Evolutionary conservation across 208 protist species (phyloP), one percentile per base, ranked within the genome.

Genomic region (Wallacemonas sp.): DNA sequence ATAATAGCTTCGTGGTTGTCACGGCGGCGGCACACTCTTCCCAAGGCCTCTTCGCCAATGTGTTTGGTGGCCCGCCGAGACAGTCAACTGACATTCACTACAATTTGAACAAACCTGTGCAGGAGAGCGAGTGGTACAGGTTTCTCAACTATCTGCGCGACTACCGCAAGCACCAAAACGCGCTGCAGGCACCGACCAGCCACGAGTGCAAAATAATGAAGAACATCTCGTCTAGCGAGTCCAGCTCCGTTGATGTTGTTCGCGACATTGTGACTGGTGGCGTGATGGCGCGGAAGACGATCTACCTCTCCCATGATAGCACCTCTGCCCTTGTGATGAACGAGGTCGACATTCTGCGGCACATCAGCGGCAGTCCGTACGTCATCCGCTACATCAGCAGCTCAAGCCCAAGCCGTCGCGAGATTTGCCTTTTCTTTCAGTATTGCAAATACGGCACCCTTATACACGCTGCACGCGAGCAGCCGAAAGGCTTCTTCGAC

Each of bases 351-450:
- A 74, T 75, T 38, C 80, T 92, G 55, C 68, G 76, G 24, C 24
- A 71, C 6, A 21, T 68, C 21, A 70, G 53, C 22, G 45, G 52
- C 27, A 70, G 74, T 61, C 70, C 77, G 30, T 69, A 79, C 50
- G 82, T 92, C 21, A 48, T 92, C 4, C 13, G 76, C 5, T 92
- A 79, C 59, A 52, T 78, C 17, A 66, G 66, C 22, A 68, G 65
- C 50, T 79, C 69, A 38, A 50, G 39, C 0, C 63, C 64, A 0
- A 66, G 19, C 26, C 63, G 57, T 5, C 39, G 33, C 38, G 50
- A 78, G 37, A 68, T 83, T 19, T 82, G 78, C 46, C 80, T 91
- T 37, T 73, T 73, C 22, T 78, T 88, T 15, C 74, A 85, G 65
- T 84, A 76, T 67, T 91, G 84, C 61, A 68, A 70, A 29, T 63